Conservation (phyloP, 768 basidiomycete genomes). For the Suillus subalutaceus region DNA sequence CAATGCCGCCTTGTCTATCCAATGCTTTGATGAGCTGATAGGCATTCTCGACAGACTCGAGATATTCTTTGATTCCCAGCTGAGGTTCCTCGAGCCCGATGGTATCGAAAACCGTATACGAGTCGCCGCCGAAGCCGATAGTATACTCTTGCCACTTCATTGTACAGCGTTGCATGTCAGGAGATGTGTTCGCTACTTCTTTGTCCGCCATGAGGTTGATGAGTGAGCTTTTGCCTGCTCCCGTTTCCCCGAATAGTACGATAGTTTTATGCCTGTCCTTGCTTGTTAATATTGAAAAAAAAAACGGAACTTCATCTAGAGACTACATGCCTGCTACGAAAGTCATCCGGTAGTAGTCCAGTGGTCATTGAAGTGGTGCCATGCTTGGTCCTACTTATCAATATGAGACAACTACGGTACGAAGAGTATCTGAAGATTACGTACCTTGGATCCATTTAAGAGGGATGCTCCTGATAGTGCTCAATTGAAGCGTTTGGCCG, state of each 20-base stretch:
- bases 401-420: background rate
- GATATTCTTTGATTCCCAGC: conserved; percentile 31
- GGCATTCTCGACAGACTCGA: conserved; percentile 31
- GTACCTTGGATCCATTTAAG: background rate
- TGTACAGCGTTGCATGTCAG: conserved; percentile 39
- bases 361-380: no score
- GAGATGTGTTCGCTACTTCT: conserved; percentile 34
- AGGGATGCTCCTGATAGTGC: background rate
- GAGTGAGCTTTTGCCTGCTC: conserved; percentile 46
- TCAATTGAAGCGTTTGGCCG: background rate
- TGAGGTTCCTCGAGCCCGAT: conserved; percentile 38
- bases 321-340: background rate
- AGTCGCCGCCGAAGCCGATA: conserved; percentile 17
- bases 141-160: conserved; percentile 30
- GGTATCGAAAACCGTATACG: conserved; percentile 37
- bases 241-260: conserved; percentile 35
- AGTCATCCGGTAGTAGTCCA: no score
- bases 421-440: background rate
- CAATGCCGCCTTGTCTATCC: conserved; percentile 36
- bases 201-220: conserved; percentile 43
- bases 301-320: background rate
- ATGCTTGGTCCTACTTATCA: background rate
- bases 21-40: conserved; percentile 37
- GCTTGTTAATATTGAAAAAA: background rate
- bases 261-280: conserved; percentile 23